These are phyloP conservation scores for Pilatotrama ljubarskyi DNA, from an alignment of 768 basidiomycete genomes.

Conservation along the genomic window DNA sequence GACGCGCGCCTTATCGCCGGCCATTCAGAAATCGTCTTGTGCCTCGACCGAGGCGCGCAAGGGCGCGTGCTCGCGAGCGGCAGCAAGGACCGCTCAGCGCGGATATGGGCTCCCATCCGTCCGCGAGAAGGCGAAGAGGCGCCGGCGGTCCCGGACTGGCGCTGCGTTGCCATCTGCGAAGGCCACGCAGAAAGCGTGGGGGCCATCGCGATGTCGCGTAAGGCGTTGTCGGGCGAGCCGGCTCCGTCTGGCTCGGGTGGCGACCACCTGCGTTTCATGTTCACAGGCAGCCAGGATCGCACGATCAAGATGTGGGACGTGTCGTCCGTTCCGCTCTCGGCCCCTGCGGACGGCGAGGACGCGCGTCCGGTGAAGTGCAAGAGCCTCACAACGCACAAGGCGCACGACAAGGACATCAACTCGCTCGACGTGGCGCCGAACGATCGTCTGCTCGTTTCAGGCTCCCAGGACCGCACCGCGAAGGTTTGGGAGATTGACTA, in stretches of 20 bases:
- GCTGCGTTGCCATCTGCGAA: slow-evolving; percentile 84
- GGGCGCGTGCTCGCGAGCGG: slow-evolving; percentile 84
- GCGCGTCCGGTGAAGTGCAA: slow-evolving; percentile 52
- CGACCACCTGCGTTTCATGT: slow-evolving; percentile 61
- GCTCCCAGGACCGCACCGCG: slow-evolving; percentile 93
- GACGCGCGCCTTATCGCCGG: slow-evolving; percentile 87
- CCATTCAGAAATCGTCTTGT: slow-evolving; percentile 89
- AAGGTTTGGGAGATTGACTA: slow-evolving; percentile 85
- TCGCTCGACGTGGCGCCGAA: slow-evolving; percentile 91
- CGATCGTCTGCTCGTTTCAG: slow-evolving; percentile 85
- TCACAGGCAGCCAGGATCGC: slow-evolving; percentile 95
- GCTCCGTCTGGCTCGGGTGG: slow-evolving; percentile 12
- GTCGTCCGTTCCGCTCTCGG: slow-evolving; percentile 38
- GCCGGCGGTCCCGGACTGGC: slow-evolving; percentile 44
- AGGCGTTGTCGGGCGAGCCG: slow-evolving; percentile 32
- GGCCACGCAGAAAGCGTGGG: slow-evolving; percentile 95
- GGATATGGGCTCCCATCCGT: slow-evolving; percentile 67
- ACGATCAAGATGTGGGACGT: slow-evolving; percentile 99
- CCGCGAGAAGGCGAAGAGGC: neutral
- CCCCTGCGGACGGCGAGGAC: slow-evolving; percentile 9
- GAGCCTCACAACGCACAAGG: slow-evolving; percentile 82
- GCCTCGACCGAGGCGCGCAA: slow-evolving; percentile 67
- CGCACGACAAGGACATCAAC: slow-evolving; percentile 99
- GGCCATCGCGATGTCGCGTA: slow-evolving; percentile 80
- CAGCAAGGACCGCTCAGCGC: slow-evolving; percentile 87